Conservation (phyloP, 1,284 basidiomycete genomes). For the Sutorius eximius region DNA sequence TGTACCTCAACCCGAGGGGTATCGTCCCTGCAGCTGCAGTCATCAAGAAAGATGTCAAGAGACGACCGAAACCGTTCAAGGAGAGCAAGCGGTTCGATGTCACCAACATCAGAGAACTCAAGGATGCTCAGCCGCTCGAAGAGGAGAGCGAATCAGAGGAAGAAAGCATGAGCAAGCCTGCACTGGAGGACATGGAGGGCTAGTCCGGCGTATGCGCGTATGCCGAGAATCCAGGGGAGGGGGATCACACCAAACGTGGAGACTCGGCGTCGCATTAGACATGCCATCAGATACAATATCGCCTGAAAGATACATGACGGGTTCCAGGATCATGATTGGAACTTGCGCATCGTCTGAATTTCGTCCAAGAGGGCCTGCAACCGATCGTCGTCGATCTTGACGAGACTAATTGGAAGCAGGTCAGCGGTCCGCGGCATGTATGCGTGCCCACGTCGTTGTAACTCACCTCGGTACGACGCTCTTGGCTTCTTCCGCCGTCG, state of each 20-base stretch:
- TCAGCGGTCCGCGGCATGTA: neutral
- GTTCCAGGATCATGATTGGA: conserved; percentile 58
- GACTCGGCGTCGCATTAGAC: neutral
- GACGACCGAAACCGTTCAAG: conserved; percentile 61
- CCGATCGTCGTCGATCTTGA: conserved; percentile 84
- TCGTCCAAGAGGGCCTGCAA: conserved; percentile 82
- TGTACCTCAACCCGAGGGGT: conserved; percentile 71
- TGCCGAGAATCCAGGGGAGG: neutral
- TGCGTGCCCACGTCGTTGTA: neutral
- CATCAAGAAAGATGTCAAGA: conserved; percentile 54
- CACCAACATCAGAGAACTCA: conserved; percentile 50
- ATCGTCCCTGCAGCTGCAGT: conserved; percentile 67
- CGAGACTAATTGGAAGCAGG: conserved; percentile 51
- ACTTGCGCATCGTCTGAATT: conserved; percentile 86
- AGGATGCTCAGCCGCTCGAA: conserved; percentile 42
- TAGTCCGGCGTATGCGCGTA: neutral
- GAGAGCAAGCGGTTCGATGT: conserved; percentile 66
- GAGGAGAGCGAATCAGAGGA: conserved; percentile 61
- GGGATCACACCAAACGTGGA: neutral
- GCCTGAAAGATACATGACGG: neutral
- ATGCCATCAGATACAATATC: conserved; percentile 15
- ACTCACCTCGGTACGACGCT: conserved; percentile 82
- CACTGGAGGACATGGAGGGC: conserved; percentile 69
- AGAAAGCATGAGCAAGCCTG: conserved; percentile 49
- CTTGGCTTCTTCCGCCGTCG: conserved; percentile 87